These are phyloP conservation scores for Amanita rubescens DNA, from an alignment of 768 basidiomycete species.

Conservation along the genomic window DNA sequence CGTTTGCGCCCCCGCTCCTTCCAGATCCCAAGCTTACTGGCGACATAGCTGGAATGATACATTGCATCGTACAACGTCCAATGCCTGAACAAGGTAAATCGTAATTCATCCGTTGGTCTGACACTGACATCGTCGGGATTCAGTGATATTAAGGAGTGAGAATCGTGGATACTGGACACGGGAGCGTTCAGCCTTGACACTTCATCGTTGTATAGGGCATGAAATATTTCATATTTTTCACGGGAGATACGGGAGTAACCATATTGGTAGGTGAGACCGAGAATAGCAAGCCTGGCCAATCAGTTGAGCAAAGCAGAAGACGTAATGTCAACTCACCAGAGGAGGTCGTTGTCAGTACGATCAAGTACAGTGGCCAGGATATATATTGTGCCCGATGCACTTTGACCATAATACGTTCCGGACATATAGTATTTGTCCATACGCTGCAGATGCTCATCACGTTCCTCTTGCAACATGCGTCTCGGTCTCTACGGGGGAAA, in stretches of 20 bases:
- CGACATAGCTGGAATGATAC: slow-evolving; percentile 96
- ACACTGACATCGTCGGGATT: slow-evolving; percentile 83
- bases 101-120: slow-evolving; percentile 78
- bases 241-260: slow-evolving; percentile 82
- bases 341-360: slow-evolving; percentile 85
- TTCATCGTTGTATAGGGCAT: slow-evolving; percentile 80
- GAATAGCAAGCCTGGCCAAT: slow-evolving; percentile 71
- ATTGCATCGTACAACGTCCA: slow-evolving; percentile 99
- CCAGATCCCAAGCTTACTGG: slow-evolving; percentile 93
- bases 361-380: slow-evolving; percentile 86
- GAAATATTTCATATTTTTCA: slow-evolving; percentile 74
- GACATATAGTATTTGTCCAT: slow-evolving; percentile 78
- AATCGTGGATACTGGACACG: slow-evolving; percentile 28
- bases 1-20: slow-evolving; percentile 87
- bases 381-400: slow-evolving; percentile 84
- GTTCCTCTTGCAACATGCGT: slow-evolving; percentile 65
- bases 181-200: slow-evolving; percentile 85
- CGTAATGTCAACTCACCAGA: slow-evolving; percentile 57
- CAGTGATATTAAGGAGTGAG: slow-evolving; percentile 36
- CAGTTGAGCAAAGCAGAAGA: slow-evolving; percentile 3
- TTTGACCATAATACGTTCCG: slow-evolving; percentile 86
- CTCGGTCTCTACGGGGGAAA: slow-evolving; percentile 32
- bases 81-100: slow-evolving; percentile 93
- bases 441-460: slow-evolving; percentile 50
- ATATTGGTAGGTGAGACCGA: slow-evolving; percentile 93